Conservation (phyloP, 305 asterid genomes). For the Nicotiana rustica region DNA sequence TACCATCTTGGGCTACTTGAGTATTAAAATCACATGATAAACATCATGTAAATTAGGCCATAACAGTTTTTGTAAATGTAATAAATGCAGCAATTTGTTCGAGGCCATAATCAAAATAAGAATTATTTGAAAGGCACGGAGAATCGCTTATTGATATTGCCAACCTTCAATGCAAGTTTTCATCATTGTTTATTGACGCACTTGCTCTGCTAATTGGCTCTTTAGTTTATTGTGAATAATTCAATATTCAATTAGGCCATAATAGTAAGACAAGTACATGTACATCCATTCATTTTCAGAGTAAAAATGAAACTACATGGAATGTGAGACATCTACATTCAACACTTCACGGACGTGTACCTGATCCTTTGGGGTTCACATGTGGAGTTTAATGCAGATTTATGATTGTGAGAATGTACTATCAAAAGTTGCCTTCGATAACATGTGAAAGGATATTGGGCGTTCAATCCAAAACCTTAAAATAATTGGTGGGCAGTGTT, state of each 20-base stretch:
- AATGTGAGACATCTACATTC: neutral
- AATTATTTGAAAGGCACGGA: conserved; percentile 61
- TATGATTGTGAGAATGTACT: neutral
- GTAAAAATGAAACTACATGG: neutral
- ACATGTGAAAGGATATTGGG: neutral
- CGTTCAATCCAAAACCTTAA: conserved; percentile 9
- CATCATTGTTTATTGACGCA: conserved; percentile 53
- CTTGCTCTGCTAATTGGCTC: conserved; percentile 82
- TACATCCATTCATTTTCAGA: neutral
- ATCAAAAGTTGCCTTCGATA: neutral
- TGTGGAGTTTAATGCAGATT: conserved; percentile 21
- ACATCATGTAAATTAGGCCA: neutral
- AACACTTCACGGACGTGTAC: neutral
- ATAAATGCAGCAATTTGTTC: conserved; percentile 50
- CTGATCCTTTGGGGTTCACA: conserved; percentile 13
- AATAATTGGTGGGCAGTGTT: neutral
- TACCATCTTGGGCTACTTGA: neutral
- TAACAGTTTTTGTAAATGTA: neutral
- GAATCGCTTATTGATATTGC: conserved; percentile 57
- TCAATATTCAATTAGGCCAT: neutral
- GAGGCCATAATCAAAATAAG: conserved; percentile 59
- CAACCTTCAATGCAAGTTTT: conserved; percentile 71
- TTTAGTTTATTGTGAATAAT: neutral
- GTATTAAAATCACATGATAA: neutral
- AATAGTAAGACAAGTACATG: neutral